These are phyloP conservation scores for Camptophora hylomeconis DNA, from an alignment of 2,329 filamentous ascomycete genomes.

Conservation along the genomic window DNA sequence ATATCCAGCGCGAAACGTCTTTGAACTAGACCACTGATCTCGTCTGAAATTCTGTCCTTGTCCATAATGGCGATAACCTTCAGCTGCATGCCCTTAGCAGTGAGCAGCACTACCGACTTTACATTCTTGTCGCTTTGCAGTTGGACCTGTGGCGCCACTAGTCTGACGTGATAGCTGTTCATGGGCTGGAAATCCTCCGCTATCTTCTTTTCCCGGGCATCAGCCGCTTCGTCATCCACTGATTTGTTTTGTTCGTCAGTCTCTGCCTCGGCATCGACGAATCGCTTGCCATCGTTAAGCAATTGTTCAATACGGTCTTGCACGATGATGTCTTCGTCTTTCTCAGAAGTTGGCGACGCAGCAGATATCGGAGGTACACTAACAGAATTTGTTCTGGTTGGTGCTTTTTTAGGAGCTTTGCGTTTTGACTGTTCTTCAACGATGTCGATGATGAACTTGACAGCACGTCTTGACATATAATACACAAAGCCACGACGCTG, in stretches of 20 bases:
- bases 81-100: slow-evolving; percentile 93
- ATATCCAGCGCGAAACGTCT: slow-evolving; percentile 87
- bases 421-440: slow-evolving; percentile 83
- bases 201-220: slow-evolving; percentile 67
- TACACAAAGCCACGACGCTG: slow-evolving; percentile 94
- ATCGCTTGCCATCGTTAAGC: slow-evolving; percentile 69
- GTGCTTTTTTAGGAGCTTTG: slow-evolving; percentile 31
- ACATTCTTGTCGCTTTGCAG: slow-evolving; percentile 96
- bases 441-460: slow-evolving; percentile 97
- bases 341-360: slow-evolving; percentile 31
- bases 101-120: slow-evolving; percentile 91
- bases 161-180: slow-evolving; percentile 84
- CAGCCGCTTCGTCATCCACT: slow-evolving; percentile 20
- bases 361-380: no score
- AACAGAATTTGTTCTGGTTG: slow-evolving; percentile 9
- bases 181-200: slow-evolving; percentile 78
- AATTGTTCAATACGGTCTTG: slow-evolving; percentile 79
- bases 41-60: slow-evolving; percentile 80
- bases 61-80: slow-evolving; percentile 98
- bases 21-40: slow-evolving; percentile 89
- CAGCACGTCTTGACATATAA: slow-evolving; percentile 86
- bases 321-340: slow-evolving; percentile 53
- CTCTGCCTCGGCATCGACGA: slow-evolving; percentile 54
- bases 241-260: slow-evolving; percentile 12
- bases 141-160: slow-evolving; percentile 96